Evolutionary conservation across 2,329 filamentous ascomycete species (phyloP).

Genomic region (Phyllosticta citribraziliensis): DNA sequence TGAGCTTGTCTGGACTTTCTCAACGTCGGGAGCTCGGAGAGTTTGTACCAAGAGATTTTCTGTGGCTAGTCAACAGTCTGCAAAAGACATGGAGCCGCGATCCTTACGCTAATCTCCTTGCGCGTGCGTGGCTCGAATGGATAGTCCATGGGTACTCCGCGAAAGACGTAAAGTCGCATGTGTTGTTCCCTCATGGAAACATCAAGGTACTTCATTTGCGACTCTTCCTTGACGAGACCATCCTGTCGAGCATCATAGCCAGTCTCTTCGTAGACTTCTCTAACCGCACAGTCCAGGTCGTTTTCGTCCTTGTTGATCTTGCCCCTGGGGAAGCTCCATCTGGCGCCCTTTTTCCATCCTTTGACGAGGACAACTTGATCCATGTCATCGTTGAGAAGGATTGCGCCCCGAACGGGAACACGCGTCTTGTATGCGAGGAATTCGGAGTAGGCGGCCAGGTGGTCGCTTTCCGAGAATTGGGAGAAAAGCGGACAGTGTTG

Average conservation of each 20-base stretch:
- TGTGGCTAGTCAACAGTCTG: slow-evolving; percentile 13
- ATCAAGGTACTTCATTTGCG: slow-evolving; percentile 73
- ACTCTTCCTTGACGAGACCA: slow-evolving; percentile 59
- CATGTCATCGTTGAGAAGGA: slow-evolving; percentile 89
- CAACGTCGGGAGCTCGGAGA: slow-evolving; percentile 78
- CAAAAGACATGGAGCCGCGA: background rate
- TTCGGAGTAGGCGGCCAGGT: slow-evolving; percentile 76
- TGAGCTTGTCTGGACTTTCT: slow-evolving; percentile 58
- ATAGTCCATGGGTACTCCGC: slow-evolving; percentile 77
- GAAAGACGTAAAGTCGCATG: slow-evolving; percentile 84
- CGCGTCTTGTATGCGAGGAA: slow-evolving; percentile 92
- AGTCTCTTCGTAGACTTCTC: slow-evolving; percentile 94
- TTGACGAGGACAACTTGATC: slow-evolving; percentile 88
- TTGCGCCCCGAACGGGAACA: slow-evolving; percentile 87
- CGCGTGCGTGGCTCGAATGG: slow-evolving; percentile 81
- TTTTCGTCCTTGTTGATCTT: slow-evolving; percentile 98
- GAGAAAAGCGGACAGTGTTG: slow-evolving; percentile 86
- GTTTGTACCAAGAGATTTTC: slow-evolving; percentile 88
- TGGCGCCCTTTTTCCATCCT: slow-evolving; percentile 93
- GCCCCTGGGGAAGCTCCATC: slow-evolving; percentile 92
- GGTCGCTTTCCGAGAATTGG: slow-evolving; percentile 65
- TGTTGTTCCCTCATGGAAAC: slow-evolving; percentile 88
- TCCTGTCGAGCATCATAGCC: slow-evolving; percentile 72
- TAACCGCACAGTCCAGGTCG: slow-evolving; percentile 84
- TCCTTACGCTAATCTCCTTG: slow-evolving; percentile 73